Percentiles rank a stretch among this genome's conserved stretches.
phyloP scores from a whole-genome alignment of 2,329 filamentous ascomycete species.

The Leptodontidium sp. region DNA sequence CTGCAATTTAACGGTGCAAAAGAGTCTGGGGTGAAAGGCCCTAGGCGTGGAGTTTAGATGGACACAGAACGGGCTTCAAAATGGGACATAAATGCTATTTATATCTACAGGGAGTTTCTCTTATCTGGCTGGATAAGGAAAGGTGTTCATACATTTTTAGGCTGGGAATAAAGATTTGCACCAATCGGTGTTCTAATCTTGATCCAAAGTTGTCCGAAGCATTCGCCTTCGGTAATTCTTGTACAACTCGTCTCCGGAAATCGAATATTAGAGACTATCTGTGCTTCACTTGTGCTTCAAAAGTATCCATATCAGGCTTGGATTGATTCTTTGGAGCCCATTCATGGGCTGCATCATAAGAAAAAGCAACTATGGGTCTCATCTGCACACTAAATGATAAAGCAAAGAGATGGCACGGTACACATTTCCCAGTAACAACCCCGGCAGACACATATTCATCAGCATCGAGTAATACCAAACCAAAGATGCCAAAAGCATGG shows the following conservation, averaged over 20 bases:
- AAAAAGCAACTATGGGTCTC: background rate
- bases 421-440: background rate
- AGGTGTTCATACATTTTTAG: background rate
- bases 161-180: background rate
- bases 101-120: background rate
- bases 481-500: background rate
- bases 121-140: background rate
- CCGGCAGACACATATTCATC: background rate
- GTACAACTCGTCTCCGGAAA: background rate
- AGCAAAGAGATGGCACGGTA: background rate
- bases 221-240: background rate
- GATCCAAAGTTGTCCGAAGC: background rate
- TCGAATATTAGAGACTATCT: no score
- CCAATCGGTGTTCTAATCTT: background rate
- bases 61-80: background rate
- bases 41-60: conserved; percentile 14
- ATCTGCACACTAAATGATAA: background rate
- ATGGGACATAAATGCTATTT: background rate
- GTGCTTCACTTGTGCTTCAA: no score
- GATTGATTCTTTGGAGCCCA: background rate
- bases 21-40: conserved; percentile 7
- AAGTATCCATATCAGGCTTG: background rate
- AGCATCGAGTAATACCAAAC: background rate
- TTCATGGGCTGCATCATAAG: no score
- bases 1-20: background rate